Conservation (phyloP, 2,329 filamentous ascomycete genomes). For the Cordyceps cateniannulata region DNA sequence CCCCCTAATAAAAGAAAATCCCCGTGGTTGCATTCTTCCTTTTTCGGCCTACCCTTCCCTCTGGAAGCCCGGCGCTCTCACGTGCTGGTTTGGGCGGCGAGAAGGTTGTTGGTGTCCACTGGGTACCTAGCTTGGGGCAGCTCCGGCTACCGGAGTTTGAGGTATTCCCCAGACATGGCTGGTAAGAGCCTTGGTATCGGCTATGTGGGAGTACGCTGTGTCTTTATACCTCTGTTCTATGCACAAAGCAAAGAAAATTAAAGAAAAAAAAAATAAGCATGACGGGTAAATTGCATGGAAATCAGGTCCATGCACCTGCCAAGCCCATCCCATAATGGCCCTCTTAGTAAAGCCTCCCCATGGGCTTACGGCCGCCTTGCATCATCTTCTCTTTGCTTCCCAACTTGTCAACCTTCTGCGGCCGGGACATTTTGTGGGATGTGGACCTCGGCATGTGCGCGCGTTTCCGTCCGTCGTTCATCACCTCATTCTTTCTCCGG, state of each 20-base stretch:
- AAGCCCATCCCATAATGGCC: not conserved
- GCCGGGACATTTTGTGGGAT: slow-evolving; percentile 1
- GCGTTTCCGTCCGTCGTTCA: slow-evolving; percentile 1
- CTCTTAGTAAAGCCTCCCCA: slow-evolving; percentile 5
- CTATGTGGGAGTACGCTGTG: not conserved
- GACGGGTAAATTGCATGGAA: not conserved
- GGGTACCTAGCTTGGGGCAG: not conserved
- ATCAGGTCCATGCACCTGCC: not conserved
- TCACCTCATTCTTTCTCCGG: slow-evolving; percentile 6
- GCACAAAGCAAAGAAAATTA: not conserved
- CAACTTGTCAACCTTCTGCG: not conserved
- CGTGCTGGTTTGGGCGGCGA: not conserved
- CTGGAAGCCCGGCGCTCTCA: not conserved
- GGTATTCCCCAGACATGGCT: not conserved
- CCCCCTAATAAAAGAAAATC: no score
- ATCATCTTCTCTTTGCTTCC: not conserved
- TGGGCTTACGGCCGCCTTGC: slow-evolving; percentile 7
- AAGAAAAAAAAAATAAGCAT: not conserved
- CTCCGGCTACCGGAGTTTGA: not conserved
- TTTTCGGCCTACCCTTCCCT: no score
- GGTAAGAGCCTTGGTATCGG: not conserved
- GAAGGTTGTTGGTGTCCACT: not conserved
- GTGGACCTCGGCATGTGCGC: slow-evolving; percentile 26
- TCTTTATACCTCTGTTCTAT: not conserved
- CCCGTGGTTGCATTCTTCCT: no score